Percentiles rank a stretch among this genome's conserved stretches.
These are phyloP conservation scores for Hanseniaspora jakobsenii DNA, from an alignment of 805 yeast species.

Conservation along the genomic window DNA sequence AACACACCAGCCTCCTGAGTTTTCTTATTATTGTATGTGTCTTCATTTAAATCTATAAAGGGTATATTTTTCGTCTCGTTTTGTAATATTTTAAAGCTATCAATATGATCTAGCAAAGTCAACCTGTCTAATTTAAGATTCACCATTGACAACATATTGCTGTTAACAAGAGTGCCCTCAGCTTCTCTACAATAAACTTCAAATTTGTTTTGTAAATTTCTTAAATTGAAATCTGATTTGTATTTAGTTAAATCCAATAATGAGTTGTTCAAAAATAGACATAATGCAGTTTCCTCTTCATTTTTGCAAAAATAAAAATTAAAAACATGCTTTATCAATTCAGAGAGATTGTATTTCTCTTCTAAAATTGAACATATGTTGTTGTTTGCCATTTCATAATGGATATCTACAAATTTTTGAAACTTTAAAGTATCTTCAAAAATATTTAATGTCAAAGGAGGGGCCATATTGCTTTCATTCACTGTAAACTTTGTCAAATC, in stretches of 20 bases:
- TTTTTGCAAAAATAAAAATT: constrained; percentile 43
- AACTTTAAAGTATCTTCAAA: constrained; percentile 4
- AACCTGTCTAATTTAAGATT: constrained; percentile 5
- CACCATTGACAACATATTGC: neutral
- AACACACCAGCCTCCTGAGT: constrained; percentile 16
- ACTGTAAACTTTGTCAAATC: constrained; percentile 39
- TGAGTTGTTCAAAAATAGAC: constrained; percentile 40
- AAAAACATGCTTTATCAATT: constrained; percentile 40
- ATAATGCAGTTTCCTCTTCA: constrained; percentile 27
- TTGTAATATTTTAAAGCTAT: constrained; percentile 6
- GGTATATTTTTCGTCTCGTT: neutral
- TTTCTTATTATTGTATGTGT: constrained; percentile 2
- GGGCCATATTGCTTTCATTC: constrained; percentile 20
- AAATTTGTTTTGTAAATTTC: constrained; percentile 27
- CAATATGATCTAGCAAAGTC: constrained; percentile 11
- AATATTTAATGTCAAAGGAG: neutral
- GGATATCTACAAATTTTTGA: neutral
- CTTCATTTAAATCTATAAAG: constrained; percentile 31
- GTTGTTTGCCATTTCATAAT: constrained; percentile 4
- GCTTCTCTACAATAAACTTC: neutral
- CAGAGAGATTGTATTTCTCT: constrained; percentile 45
- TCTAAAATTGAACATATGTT: constrained; percentile 39
- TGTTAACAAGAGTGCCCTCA: neutral
- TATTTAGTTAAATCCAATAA: constrained; percentile 41
- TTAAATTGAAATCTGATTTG: constrained; percentile 24